Evolutionary conservation across 169 alveolate species (phyloP).

Genomic region (Plasmodium inui): DNA sequence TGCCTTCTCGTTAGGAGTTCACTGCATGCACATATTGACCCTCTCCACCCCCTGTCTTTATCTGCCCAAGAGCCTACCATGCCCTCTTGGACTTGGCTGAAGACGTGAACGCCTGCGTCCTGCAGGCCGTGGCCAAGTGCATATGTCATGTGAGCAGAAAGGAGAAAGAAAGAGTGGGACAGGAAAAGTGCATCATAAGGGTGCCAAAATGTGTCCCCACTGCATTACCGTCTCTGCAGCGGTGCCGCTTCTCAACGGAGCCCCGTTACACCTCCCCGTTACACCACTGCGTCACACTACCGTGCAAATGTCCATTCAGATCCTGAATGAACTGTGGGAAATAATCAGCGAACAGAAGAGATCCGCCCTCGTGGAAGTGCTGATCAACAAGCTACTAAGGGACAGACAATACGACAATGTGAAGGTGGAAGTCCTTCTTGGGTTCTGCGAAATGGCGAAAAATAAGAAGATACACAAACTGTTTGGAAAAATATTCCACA

Average conservation of each 20-base stretch:
- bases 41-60: background rate
- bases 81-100: slow-evolving; percentile 55
- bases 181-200: background rate
- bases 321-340: slow-evolving; percentile 68
- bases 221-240: background rate
- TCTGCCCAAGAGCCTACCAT: slow-evolving; percentile 33
- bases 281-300: no score
- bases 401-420: slow-evolving; percentile 51
- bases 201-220: background rate
- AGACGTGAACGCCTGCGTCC: slow-evolving; percentile 51
- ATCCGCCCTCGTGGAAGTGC: slow-evolving; percentile 7
- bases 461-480: slow-evolving; percentile 24
- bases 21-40: background rate
- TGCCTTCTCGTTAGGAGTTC: background rate
- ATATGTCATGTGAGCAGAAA: slow-evolving; percentile 48
- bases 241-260: background rate
- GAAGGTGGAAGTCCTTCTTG: slow-evolving; percentile 42
- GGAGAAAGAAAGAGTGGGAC: background rate
- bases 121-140: slow-evolving; percentile 72
- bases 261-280: no score
- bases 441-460: slow-evolving; percentile 56
- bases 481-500: slow-evolving; percentile 36
- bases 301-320: no score
- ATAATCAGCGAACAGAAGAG: slow-evolving; percentile 51
- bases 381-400: slow-evolving; percentile 23